A percentile compares a stretch with the other conserved stretches of the same genome.
Evolutionary conservation across 306 rosid genomes (phyloP).

Genomic region (Cucurbita maxima): DNA sequence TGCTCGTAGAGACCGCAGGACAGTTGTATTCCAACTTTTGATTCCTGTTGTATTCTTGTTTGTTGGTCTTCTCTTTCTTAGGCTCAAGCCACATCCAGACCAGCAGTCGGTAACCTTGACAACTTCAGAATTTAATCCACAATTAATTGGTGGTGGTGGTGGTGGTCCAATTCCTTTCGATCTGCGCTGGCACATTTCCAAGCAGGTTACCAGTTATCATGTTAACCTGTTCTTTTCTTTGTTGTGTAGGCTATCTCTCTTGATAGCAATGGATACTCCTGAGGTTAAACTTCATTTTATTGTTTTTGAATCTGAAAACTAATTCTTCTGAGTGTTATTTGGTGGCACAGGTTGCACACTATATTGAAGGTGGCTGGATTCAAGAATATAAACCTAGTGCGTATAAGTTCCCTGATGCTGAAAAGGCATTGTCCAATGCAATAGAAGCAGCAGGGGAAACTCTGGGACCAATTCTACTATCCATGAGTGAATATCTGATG

Average conservation of each 20-base stretch:
- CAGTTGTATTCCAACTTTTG: constrained; percentile 80
- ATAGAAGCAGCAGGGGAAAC: constrained; percentile 80
- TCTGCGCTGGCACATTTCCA: constrained; percentile 57
- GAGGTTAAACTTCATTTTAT: constrained; percentile 4
- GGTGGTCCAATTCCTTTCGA: constrained; percentile 94
- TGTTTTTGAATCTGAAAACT: neutral
- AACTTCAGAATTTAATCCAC: constrained; percentile 78
- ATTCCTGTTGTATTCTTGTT: constrained; percentile 80
- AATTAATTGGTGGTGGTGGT: constrained; percentile 80
- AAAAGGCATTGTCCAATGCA: constrained; percentile 58
- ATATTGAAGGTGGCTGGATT: constrained; percentile 73
- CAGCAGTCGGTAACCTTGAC: constrained; percentile 63
- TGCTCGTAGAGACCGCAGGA: constrained; percentile 85
- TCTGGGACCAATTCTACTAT: constrained; percentile 69
- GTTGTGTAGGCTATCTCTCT: neutral
- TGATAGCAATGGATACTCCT: neutral
- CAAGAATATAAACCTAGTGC: constrained; percentile 44
- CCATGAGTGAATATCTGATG: constrained; percentile 90
- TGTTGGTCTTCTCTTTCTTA: constrained; percentile 74
- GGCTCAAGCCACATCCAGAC: constrained; percentile 99
- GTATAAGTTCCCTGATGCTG: constrained; percentile 62
- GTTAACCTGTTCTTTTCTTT: neutral
- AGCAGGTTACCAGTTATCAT: constrained; percentile 48
- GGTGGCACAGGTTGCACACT: constrained; percentile 48
- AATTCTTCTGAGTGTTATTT: constrained; percentile 7